Percentiles rank a stretch among this genome's conserved stretches.
Conservation (phyloP, 345 rosid genomes). For the Cardamine occulta region DNA sequence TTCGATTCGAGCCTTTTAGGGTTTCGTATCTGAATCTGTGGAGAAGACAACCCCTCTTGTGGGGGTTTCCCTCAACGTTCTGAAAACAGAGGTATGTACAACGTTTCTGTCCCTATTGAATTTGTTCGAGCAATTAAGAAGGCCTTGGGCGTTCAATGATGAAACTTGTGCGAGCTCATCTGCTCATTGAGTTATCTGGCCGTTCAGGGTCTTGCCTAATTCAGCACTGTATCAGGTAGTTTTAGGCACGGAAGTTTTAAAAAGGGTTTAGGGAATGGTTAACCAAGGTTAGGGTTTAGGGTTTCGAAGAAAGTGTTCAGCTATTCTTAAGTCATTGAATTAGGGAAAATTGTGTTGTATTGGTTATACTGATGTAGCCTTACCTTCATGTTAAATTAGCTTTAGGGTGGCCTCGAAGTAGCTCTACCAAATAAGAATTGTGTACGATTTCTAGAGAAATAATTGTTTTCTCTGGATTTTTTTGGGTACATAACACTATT, state of each 20-base stretch:
- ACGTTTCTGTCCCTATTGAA: background rate
- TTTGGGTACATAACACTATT: background rate
- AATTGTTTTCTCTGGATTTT: constrained; percentile 5
- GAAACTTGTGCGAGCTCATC: constrained; percentile 7
- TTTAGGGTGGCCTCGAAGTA: background rate
- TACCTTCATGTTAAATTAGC: background rate
- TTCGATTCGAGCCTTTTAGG: constrained; percentile 37
- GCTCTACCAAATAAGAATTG: background rate
- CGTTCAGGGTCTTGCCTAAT: background rate
- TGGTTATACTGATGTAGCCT: background rate
- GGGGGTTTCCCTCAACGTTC: background rate
- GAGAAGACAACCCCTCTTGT: constrained; percentile 1
- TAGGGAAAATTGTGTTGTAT: background rate
- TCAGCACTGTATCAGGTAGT: background rate
- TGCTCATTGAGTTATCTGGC: background rate
- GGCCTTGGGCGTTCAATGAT: constrained; percentile 7
- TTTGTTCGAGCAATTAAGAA: constrained; percentile 15
- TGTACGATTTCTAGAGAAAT: background rate
- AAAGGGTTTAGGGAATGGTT: constrained; percentile 34
- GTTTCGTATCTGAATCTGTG: constrained; percentile 37
- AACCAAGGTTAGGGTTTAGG: constrained; percentile 31
- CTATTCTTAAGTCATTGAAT: background rate
- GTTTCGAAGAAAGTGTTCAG: constrained; percentile 23
- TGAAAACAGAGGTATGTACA: constrained; percentile 30
- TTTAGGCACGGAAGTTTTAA: constrained; percentile 12